Evolutionary conservation across 768 basidiomycete species (phyloP), one percentile per base, ranked within the genome.

Genomic region (Amanita pseudoporphyria): DNA sequence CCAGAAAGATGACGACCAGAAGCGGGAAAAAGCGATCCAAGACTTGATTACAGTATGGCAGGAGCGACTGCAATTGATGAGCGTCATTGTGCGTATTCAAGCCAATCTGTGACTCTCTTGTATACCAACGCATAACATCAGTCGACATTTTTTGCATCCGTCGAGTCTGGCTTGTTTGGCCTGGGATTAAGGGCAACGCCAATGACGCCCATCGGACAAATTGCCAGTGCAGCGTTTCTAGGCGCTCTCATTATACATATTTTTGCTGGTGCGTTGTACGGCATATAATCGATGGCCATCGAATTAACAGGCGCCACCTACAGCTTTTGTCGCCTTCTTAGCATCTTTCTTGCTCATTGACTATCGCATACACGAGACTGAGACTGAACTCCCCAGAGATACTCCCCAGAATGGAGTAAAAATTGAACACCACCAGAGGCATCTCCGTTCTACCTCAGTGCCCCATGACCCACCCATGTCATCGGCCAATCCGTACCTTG

Each of bases 361-460:
- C 28, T 49, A 49, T 26, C 47, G 47, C 30, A 49, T 49, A 18
- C 47, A 49, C 13, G 47, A 49, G 26, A 49, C 38, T 14, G 47
- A 47, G 35, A 35, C 35, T 3, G 45, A 47, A 26, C 5, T 47
- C 19, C 45, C 45, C 9, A 47, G 33, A 47, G 45, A 21, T 2
- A 18, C 26, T 9, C 35, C 35, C 18, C 18, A 16, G 18, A 16
- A 32, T 16, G 35, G n/a, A 13, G 44, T 12, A 35, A 45, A 35
- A 21, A 22, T 3, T 46, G 19, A 21, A 19, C 9, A 22, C n/a
- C 26, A 38, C n/a, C n/a, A n/a, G n/a, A n/a, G n/a, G n/a, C n/a
- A n/a, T 14, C 45, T n/a, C n/a, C n/a, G n/a, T 28, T 28, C 26
- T 28, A 28, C 26, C 32, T 35, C 32, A 10, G 12, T n/a, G 3